Conservation (phyloP, 768 basidiomycete genomes). For the Vararia minispora region DNA sequence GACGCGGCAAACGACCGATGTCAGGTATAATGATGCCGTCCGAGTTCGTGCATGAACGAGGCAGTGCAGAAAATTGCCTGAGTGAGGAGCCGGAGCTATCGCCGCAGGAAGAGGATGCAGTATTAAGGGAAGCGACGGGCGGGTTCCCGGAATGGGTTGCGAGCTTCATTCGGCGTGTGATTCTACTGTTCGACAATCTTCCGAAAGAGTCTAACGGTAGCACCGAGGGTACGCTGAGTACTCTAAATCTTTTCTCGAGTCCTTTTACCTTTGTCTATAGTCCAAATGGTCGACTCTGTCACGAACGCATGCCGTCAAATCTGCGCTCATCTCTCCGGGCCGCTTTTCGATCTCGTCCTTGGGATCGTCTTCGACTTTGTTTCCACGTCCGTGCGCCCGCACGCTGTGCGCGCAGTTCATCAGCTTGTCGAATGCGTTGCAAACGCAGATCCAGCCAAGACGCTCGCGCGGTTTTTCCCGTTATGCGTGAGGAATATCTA, state of each 20-base stretch:
- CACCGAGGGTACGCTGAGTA: slow-evolving; percentile 39
- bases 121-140: slow-evolving; percentile 60
- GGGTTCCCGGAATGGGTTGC: slow-evolving; percentile 77
- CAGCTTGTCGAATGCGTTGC: slow-evolving; percentile 80
- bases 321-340: slow-evolving; percentile 62
- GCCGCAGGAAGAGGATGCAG: slow-evolving; percentile 57
- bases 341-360: slow-evolving; percentile 68
- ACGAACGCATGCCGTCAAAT: slow-evolving; percentile 68
- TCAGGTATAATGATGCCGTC: slow-evolving; percentile 10
- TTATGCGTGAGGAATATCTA: slow-evolving; percentile 62
- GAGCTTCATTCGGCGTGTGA: slow-evolving; percentile 68
- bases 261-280: slow-evolving; percentile 22
- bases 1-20: too few species aligned
- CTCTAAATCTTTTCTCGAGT: not conserved
- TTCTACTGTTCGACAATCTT: slow-evolving; percentile 73
- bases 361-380: slow-evolving; percentile 81
- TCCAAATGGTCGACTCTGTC: slow-evolving; percentile 68
- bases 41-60: slow-evolving; percentile 22
- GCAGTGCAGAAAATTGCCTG: not conserved
- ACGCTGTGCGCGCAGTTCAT: slow-evolving; percentile 80
- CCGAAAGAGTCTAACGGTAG: slow-evolving; percentile 71
- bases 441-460: slow-evolving; percentile 67
- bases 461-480: slow-evolving; percentile 67
- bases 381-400: slow-evolving; percentile 69
- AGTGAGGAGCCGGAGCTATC: slow-evolving; percentile 30